phyloP scores from a whole-genome alignment of 2,329 filamentous ascomycete genomes.

The Rutstroemia sp. region DNA sequence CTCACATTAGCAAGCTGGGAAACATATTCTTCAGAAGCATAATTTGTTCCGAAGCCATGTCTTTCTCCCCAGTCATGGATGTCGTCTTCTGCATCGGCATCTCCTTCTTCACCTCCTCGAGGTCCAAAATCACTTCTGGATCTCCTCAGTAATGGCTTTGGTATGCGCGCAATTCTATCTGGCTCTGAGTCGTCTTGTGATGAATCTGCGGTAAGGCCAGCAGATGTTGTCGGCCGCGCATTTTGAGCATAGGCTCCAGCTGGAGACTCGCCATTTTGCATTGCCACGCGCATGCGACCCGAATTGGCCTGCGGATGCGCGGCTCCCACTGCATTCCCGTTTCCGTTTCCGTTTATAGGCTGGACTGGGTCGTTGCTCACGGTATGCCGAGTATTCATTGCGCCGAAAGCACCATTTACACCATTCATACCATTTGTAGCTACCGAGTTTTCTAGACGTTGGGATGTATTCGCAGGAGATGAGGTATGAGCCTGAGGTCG shows the following conservation, averaged over 20 bases:
- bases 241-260: slow-evolving; percentile 7
- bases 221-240: slow-evolving; percentile 18
- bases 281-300: background rate
- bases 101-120: slow-evolving; percentile 31
- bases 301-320: slow-evolving; percentile 1
- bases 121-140: slow-evolving; percentile 48
- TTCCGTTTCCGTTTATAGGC: slow-evolving; percentile 14
- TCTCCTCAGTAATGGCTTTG: slow-evolving; percentile 27
- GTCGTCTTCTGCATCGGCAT: slow-evolving; percentile 21
- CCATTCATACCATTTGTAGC: slow-evolving; percentile 6
- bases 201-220: slow-evolving; percentile 19
- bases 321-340: background rate
- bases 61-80: slow-evolving; percentile 36
- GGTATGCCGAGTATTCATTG: slow-evolving; percentile 17
- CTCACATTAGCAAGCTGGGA: slow-evolving; percentile 57
- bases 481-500: slow-evolving; percentile 24
- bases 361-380: slow-evolving; percentile 24
- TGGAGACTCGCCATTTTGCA: background rate
- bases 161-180: slow-evolving; percentile 19
- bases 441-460: background rate
- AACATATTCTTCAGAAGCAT: slow-evolving; percentile 64
- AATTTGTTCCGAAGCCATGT: slow-evolving; percentile 68
- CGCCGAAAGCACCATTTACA: slow-evolving; percentile 17
- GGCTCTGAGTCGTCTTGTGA: slow-evolving; percentile 26
- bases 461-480: slow-evolving; percentile 15